Evolutionary conservation across 495 filamentous ascomycete genomes (phyloP), one percentile per base, ranked within the genome.

Genomic region (Sabuloglossum arenarium): DNA sequence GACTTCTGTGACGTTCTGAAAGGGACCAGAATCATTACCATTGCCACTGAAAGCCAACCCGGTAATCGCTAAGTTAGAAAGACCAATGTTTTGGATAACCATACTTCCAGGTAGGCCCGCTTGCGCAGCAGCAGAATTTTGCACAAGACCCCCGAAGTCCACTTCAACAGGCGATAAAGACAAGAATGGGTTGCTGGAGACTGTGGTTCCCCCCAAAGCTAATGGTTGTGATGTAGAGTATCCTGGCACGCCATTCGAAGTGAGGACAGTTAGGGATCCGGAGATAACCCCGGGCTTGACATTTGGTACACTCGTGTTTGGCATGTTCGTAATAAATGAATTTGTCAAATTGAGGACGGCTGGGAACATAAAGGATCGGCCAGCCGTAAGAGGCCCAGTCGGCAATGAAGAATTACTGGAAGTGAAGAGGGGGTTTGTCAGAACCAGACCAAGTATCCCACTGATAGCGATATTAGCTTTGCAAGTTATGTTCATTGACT

Each of bases 311-410:
- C 60, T 62, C 25, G 64, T 63, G 51, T 67, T 68, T 25, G 59
- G 59, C 2, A 62, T 59, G 54, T 68, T 62, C 9, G 63, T 56
- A 37, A 72, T 60, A 16, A 62, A 55, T 14, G 63, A 59, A 19
- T 67, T 56, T 0, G 66, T 67, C 9, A 72, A 58, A 54, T 71
- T 63, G 62, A 68, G 67, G 25, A 59, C 66, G 16, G 67, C 64
- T 8, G 66, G 60, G 43, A 71, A 67, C 16, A 56, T 63, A 57
- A 72, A 71, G 10, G 58, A 59, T 27, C 56, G 56, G 11, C 69
- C 69, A 42, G 56, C 56, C 5, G 49, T 59, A 1, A 72, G 32
- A 29, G 63, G 19, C 6, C 65, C 65, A 19, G 58, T 56, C 28
- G 70, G 68, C 14, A 71, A 43, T 46, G 63, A 63, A 21, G 65